A percentile compares a stretch with the other conserved stretches of the same genome.
These are phyloP conservation scores for Russula sp. DNA, from an alignment of 768 basidiomycete genomes.

Conservation along the genomic window DNA sequence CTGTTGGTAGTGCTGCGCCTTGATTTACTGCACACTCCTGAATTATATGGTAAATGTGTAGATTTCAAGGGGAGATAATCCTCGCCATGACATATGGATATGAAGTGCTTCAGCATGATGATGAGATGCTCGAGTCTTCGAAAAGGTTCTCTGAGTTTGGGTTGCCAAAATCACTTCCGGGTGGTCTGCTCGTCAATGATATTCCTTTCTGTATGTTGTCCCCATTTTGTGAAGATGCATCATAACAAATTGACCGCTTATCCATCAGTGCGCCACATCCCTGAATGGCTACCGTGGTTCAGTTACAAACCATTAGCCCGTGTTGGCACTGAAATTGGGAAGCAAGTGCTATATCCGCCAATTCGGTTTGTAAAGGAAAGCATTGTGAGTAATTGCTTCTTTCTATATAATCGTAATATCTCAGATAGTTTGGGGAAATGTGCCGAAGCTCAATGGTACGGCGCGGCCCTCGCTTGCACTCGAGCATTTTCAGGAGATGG, in stretches of 20 bases:
- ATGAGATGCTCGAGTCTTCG: not conserved
- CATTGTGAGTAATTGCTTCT: not conserved
- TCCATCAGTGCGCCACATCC: not conserved
- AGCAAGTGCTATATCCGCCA: not conserved
- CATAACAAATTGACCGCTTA: not conserved
- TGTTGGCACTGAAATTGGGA: not conserved
- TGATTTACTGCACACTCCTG: too few relatives aligned
- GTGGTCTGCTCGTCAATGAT: not conserved
- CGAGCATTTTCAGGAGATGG: not conserved
- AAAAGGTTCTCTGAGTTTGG: not conserved
- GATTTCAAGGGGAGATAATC: constrained; percentile 5
- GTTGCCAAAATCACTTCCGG: not conserved
- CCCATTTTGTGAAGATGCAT: too few relatives aligned
- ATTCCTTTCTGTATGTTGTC: not conserved
- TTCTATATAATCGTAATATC: not conserved
- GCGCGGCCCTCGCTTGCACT: not conserved
- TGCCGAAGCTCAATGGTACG: not conserved
- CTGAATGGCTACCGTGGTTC: constrained; percentile 6
- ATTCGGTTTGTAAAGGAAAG: not conserved
- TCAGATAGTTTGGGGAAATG: not conserved
- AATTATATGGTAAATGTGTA: not conserved
- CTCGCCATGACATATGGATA: constrained; percentile 11
- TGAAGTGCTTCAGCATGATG: not conserved
- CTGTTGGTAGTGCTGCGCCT: not conserved
- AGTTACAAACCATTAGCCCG: constrained; percentile 10